Conservation (phyloP, 2,329 filamentous ascomycete genomes). For the Paracorniculantispora psalliotae region DNA sequence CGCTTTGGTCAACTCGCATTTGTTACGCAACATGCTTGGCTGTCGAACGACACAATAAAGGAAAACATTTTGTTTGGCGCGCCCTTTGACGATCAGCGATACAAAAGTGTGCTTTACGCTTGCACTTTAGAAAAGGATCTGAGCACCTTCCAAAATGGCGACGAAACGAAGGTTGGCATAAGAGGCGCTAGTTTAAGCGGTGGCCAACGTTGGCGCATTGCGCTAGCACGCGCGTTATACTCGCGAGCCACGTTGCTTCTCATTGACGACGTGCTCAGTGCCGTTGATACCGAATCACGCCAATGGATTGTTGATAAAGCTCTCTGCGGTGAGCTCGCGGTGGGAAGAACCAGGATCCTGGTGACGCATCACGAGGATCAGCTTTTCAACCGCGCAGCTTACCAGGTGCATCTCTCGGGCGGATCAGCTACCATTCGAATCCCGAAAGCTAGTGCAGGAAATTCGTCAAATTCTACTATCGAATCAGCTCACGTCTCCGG, state of each 20-base stretch:
- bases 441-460: not conserved
- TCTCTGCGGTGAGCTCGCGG: conserved; percentile 59
- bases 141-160: conserved; percentile 63
- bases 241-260: conserved; percentile 29
- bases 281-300: conserved; percentile 66
- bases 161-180: conserved; percentile 54
- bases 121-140: conserved; percentile 69
- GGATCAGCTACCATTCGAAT: not conserved
- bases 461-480: conserved; percentile 31
- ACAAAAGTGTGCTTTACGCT: conserved; percentile 28
- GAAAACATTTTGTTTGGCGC: conserved; percentile 70
- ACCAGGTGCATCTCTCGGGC: conserved; percentile 27
- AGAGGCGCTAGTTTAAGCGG: conserved; percentile 15
- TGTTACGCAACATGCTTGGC: conserved; percentile 65
- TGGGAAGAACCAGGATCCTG: conserved; percentile 63
- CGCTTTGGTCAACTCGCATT: not conserved
- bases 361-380: conserved; percentile 71
- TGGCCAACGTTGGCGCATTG: conserved; percentile 17
- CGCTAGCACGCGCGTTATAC: conserved; percentile 21
- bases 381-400: conserved; percentile 59
- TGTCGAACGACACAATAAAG: conserved; percentile 67
- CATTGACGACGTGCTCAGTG: conserved; percentile 71
- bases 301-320: conserved; percentile 67
- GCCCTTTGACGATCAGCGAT: conserved; percentile 35
- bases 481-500: not conserved